A percentile compares a stretch with the other conserved stretches of the same genome.
Evolutionary conservation across 768 basidiomycete species (phyloP).

Genomic region (Lactifluus volemus): DNA sequence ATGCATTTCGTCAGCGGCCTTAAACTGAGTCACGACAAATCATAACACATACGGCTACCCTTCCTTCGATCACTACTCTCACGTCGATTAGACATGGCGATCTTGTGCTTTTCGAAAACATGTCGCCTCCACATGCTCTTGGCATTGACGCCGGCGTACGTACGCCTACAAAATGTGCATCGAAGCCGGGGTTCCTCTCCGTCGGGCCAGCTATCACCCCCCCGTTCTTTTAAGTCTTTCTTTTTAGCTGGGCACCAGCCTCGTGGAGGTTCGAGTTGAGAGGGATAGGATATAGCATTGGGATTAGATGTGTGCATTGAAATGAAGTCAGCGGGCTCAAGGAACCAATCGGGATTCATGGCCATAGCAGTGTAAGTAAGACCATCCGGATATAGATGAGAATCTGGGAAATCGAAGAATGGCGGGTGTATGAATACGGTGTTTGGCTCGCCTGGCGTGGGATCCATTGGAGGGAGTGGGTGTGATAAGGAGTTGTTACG

Average conservation of each 20-base stretch:
- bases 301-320: slow-evolving; percentile 38
- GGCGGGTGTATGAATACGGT: slow-evolving; percentile 70
- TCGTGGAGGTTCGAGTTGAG: slow-evolving; percentile 71
- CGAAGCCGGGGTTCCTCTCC: slow-evolving; percentile 72
- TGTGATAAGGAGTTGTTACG: slow-evolving; percentile 18
- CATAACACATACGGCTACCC: slow-evolving; percentile 43
- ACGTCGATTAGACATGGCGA: slow-evolving; percentile 81
- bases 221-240: slow-evolving; percentile 63
- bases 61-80: slow-evolving; percentile 56
- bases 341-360: slow-evolving; percentile 74
- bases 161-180: slow-evolving; percentile 78
- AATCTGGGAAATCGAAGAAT: slow-evolving; percentile 56
- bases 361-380: slow-evolving; percentile 64
- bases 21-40: neutral
- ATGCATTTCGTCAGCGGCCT: slow-evolving; percentile 31
- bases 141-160: slow-evolving; percentile 80
- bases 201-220: slow-evolving; percentile 65
- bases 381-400: slow-evolving; percentile 53
- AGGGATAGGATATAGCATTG: slow-evolving; percentile 59
- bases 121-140: slow-evolving; percentile 90
- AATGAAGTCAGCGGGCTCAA: slow-evolving; percentile 57
- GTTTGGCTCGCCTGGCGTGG: slow-evolving; percentile 53
- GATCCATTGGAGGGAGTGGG: slow-evolving; percentile 37
- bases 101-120: slow-evolving; percentile 85
- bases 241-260: slow-evolving; percentile 87